phyloP scores from a whole-genome alignment of 192 early-diverging fungal genomes.

The Linnemannia hyalina region DNA sequence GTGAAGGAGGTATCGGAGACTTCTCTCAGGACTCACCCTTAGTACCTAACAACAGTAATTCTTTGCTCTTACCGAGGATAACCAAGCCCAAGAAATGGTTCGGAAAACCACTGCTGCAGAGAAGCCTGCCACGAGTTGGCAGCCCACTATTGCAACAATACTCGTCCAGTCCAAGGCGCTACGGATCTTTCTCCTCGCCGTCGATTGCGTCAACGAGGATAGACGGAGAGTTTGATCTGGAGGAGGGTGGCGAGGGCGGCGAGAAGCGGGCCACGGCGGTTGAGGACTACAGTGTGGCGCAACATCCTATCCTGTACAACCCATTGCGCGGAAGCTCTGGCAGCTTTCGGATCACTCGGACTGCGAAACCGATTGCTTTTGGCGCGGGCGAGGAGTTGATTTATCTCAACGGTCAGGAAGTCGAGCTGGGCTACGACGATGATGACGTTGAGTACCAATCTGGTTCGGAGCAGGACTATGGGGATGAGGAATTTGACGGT shows the following conservation, averaged over 20 bases:
- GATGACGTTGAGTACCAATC: neutral
- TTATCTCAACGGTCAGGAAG: constrained; percentile 24
- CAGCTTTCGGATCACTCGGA: constrained; percentile 44
- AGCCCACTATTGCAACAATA: constrained; percentile 26
- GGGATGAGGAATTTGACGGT: neutral
- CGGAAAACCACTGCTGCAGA: constrained; percentile 11
- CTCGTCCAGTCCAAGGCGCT: constrained; percentile 9
- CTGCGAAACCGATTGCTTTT: constrained; percentile 23
- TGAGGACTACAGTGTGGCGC: constrained; percentile 24
- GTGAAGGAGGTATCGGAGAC: neutral
- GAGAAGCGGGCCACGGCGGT: neutral
- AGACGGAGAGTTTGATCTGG: constrained; percentile 18
- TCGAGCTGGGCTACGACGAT: constrained; percentile 8
- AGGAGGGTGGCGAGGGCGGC: neutral
- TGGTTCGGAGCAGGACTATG: neutral
- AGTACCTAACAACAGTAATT: neutral
- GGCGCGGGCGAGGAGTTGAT: constrained; percentile 38
- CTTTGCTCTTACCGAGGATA: neutral
- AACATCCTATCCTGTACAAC: constrained; percentile 48
- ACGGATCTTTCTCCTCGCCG: constrained; percentile 27
- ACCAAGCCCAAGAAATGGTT: neutral
- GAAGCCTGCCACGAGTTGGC: constrained; percentile 10
- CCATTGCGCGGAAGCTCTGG: constrained; percentile 48
- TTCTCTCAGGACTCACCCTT: neutral
- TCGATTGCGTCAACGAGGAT: neutral